A percentile compares a stretch with the other conserved stretches of the same genome.
These are phyloP conservation scores for Suillus variegatus DNA, from an alignment of 768 basidiomycete genomes.

Conservation along the genomic window DNA sequence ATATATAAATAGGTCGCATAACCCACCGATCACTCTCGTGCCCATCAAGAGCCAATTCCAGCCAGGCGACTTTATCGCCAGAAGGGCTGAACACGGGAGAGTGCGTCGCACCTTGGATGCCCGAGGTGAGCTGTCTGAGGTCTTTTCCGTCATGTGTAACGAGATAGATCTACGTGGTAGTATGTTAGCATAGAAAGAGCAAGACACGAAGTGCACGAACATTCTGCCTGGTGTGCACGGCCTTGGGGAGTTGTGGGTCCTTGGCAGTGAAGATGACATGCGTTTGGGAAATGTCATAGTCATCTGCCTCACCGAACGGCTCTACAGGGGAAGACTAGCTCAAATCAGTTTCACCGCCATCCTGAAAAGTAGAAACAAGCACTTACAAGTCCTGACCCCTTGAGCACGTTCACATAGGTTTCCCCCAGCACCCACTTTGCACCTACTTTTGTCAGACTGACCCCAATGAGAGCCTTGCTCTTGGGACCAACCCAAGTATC, in stretches of 20 bases:
- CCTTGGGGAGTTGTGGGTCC: slow-evolving; percentile 72
- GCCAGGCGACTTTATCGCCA: slow-evolving; percentile 81
- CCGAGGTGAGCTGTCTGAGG: slow-evolving; percentile 75
- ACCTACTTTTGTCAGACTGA: slow-evolving; percentile 51
- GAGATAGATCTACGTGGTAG: slow-evolving; percentile 60
- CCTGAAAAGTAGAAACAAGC: neutral
- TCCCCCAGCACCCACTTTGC: slow-evolving; percentile 53
- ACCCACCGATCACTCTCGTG: slow-evolving; percentile 82
- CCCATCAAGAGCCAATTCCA: slow-evolving; percentile 85
- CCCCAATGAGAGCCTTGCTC: slow-evolving; percentile 69
- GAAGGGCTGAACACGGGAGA: slow-evolving; percentile 67
- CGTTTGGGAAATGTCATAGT: slow-evolving; percentile 71
- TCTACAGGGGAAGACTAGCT: slow-evolving; percentile 72
- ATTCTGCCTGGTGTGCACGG: slow-evolving; percentile 90
- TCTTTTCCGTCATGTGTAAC: slow-evolving; percentile 56
- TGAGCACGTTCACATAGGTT: slow-evolving; percentile 59
- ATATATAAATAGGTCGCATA: neutral
- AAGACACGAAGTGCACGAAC: slow-evolving; percentile 36
- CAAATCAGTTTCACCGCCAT: neutral
- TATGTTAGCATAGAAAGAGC: slow-evolving; percentile 4
- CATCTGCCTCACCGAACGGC: slow-evolving; percentile 83
- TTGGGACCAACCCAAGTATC: slow-evolving; percentile 77
- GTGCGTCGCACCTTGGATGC: slow-evolving; percentile 81
- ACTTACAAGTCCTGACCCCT: slow-evolving; percentile 67
- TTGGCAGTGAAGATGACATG: slow-evolving; percentile 85